Percentiles rank a stretch among this genome's conserved stretches.
Evolutionary conservation across 805 yeast species (phyloP).

Genomic region (Suhomyces faveliae): DNA sequence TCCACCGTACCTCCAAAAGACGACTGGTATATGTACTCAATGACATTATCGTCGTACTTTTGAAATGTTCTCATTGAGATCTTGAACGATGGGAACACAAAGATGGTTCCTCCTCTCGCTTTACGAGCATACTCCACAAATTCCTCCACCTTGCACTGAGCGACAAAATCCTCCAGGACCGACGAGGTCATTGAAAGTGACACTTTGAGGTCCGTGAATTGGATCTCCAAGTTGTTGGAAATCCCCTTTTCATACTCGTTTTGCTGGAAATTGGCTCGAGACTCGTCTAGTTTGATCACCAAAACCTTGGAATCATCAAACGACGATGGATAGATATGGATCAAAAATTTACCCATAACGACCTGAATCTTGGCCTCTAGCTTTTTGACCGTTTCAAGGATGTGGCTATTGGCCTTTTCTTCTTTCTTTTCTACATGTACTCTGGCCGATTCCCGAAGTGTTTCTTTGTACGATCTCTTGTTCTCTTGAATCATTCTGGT

Average conservation of each 20-base stretch:
- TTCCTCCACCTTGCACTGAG: slow-evolving; percentile 47
- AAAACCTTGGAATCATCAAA: slow-evolving; percentile 76
- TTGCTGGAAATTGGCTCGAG: slow-evolving; percentile 53
- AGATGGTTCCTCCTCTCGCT: slow-evolving; percentile 77
- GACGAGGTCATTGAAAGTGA: slow-evolving; percentile 63
- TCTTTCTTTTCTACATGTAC: slow-evolving; percentile 9
- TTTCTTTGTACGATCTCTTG: slow-evolving; percentile 70
- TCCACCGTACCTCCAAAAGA: slow-evolving; percentile 88
- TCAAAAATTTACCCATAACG: slow-evolving; percentile 50
- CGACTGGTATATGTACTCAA: slow-evolving; percentile 69
- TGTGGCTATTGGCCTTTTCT: slow-evolving; percentile 7
- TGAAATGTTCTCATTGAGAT: slow-evolving; percentile 79
- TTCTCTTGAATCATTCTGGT: slow-evolving; percentile 72
- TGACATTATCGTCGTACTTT: slow-evolving; percentile 44
- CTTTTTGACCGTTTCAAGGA: slow-evolving; percentile 35
- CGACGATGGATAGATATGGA: slow-evolving; percentile 81
- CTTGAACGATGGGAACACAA: slow-evolving; percentile 72
- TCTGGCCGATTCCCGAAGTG: slow-evolving; percentile 56
- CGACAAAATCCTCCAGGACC: slow-evolving; percentile 49
- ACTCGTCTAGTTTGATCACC: slow-evolving; percentile 54
- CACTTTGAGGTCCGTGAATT: slow-evolving; percentile 60
- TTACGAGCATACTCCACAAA: slow-evolving; percentile 55
- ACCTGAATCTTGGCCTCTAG: slow-evolving; percentile 71
- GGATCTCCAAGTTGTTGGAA: slow-evolving; percentile 58
- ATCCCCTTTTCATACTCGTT: slow-evolving; percentile 43